Evolutionary conservation across 2,329 filamentous ascomycete genomes (phyloP).

Genomic region (Colletotrichum spaethianum): DNA sequence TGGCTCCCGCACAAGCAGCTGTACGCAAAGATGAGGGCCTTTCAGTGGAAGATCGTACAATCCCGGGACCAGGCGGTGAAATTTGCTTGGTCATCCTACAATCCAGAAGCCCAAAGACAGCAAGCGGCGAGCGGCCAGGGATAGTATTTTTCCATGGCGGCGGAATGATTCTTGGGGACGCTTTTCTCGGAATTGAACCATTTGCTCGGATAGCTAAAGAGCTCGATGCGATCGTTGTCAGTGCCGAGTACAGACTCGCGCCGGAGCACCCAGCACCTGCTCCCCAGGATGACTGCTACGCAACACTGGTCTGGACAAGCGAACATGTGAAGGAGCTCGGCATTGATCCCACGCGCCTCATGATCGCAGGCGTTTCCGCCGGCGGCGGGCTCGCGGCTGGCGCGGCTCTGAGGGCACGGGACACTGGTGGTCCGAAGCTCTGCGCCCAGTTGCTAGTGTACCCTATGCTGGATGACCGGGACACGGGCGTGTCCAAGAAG

Average conservation of each 20-base stretch:
- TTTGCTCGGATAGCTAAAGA: slow-evolving; percentile 21
- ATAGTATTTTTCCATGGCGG: slow-evolving; percentile 32
- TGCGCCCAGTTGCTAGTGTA: slow-evolving; percentile 59
- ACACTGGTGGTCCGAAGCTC: slow-evolving; percentile 50
- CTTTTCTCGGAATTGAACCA: slow-evolving; percentile 21
- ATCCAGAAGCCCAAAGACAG: neutral
- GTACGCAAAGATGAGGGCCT: slow-evolving; percentile 22
- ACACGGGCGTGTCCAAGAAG: slow-evolving; percentile 47
- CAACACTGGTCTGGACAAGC: slow-evolving; percentile 53
- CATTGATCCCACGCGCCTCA: slow-evolving; percentile 56
- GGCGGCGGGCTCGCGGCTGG: slow-evolving; percentile 59
- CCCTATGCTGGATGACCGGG: slow-evolving; percentile 63
- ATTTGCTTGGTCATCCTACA: slow-evolving; percentile 27
- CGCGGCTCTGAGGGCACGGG: slow-evolving; percentile 55
- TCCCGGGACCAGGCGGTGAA: slow-evolving; percentile 15
- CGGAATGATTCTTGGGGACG: slow-evolving; percentile 32
- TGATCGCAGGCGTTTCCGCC: slow-evolving; percentile 58
- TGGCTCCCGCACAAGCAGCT: slow-evolving; percentile 24
- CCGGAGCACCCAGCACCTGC: slow-evolving; percentile 54
- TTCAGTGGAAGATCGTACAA: slow-evolving; percentile 20
- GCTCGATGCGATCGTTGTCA: slow-evolving; percentile 51
- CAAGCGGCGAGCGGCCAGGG: slow-evolving; percentile 6
- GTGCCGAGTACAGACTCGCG: slow-evolving; percentile 62
- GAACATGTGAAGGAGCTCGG: slow-evolving; percentile 55
- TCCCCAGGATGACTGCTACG: slow-evolving; percentile 47